Conservation (phyloP, 2,329 filamentous ascomycete species). For the Hymenoscyphus scutula region DNA sequence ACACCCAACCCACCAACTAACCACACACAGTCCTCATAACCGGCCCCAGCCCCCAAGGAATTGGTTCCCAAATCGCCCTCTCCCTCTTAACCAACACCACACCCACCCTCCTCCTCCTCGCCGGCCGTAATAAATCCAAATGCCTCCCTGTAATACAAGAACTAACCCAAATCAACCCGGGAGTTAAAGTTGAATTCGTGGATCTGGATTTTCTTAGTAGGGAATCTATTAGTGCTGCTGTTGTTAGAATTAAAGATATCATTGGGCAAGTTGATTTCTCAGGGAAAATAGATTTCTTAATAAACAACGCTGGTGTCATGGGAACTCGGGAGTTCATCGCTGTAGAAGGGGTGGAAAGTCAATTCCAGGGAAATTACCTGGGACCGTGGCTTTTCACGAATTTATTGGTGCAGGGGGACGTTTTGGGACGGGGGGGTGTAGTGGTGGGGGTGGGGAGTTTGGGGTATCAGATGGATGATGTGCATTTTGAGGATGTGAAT, state of each 20-base stretch:
- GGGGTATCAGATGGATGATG: slow-evolving; percentile 42
- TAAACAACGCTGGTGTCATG: slow-evolving; percentile 33
- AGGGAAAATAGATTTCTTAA: slow-evolving; percentile 40
- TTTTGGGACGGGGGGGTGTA: slow-evolving; percentile 23
- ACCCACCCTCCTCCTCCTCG: slow-evolving; percentile 21
- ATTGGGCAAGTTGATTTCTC: slow-evolving; percentile 40
- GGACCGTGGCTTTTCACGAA: slow-evolving; percentile 36
- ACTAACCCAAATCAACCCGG: slow-evolving; percentile 16
- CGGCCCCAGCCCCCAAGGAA: slow-evolving; percentile 18
- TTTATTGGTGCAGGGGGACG: slow-evolving; percentile 29
- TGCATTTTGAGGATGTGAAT: slow-evolving; percentile 39
- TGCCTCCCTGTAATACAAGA: slow-evolving; percentile 18
- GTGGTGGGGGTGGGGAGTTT: slow-evolving; percentile 44
- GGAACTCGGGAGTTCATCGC: slow-evolving; percentile 31
- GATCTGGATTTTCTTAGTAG: slow-evolving; percentile 41
- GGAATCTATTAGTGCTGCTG: slow-evolving; percentile 41
- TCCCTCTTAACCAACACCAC: slow-evolving; percentile 26
- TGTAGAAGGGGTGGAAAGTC: slow-evolving; percentile 38
- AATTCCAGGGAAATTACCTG: slow-evolving; percentile 33
- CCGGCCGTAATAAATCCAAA: slow-evolving; percentile 20
- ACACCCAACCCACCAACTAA: too few relatives aligned
- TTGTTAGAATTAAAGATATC: slow-evolving; percentile 38
- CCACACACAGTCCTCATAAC: slow-evolving; percentile 20
- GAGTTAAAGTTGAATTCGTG: slow-evolving; percentile 20
- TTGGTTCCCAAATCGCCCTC: slow-evolving; percentile 24